A percentile compares a stretch with the other conserved stretches of the same genome.
phyloP scores from a whole-genome alignment of 306 rosid species.

The Aeschynomene evenia region DNA sequence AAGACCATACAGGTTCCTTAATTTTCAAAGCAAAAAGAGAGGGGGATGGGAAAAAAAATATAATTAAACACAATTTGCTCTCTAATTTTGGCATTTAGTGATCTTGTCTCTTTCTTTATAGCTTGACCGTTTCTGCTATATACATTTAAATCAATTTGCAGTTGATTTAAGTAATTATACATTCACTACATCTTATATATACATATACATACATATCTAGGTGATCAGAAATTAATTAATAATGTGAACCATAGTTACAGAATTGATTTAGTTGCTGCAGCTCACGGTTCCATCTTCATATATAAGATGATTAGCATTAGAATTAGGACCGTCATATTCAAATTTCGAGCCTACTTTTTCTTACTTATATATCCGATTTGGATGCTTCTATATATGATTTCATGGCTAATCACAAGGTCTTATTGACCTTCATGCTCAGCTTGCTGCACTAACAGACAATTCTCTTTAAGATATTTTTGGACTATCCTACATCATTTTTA shows the following conservation, averaged over 20 bases:
- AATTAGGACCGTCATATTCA: not conserved
- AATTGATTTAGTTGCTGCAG: not conserved
- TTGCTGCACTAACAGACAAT: not conserved
- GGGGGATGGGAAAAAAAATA: not conserved
- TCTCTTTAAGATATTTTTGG: not conserved
- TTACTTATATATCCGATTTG: not conserved
- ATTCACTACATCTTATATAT: too few relatives aligned
- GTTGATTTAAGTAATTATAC: too few relatives aligned
- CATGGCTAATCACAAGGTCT: not conserved
- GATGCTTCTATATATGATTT: not conserved
- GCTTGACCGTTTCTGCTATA: slow-evolving; percentile 25
- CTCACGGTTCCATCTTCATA: not conserved
- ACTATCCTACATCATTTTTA: not conserved
- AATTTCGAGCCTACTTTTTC: slow-evolving; percentile 1
- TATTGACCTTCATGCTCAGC: slow-evolving; percentile 14
- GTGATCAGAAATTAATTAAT: not conserved
- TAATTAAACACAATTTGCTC: slow-evolving; percentile 16
- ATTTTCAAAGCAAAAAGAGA: slow-evolving; percentile 25
- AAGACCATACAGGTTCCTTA: not conserved
- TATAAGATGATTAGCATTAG: slow-evolving; percentile 5
- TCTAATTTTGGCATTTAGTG: not conserved
- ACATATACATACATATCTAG: not conserved
- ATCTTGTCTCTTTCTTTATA: not conserved
- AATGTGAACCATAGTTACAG: not conserved
- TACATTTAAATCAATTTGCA: not conserved